These are phyloP conservation scores for Metschnikowia sp. DNA, from an alignment of 805 yeast species.

Conservation along the genomic window DNA sequence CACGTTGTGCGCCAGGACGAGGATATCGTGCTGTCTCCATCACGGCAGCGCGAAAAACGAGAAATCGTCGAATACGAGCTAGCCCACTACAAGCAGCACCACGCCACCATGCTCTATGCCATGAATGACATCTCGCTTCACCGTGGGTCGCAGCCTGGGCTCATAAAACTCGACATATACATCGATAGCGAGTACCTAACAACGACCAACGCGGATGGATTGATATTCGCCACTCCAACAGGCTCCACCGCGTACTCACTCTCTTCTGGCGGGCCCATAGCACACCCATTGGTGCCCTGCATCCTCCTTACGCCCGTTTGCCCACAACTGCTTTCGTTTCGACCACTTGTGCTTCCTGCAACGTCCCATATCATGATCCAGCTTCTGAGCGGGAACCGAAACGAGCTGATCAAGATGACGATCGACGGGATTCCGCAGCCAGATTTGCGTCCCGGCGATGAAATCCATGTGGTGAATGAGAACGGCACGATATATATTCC, in stretches of 20 bases:
- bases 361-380: constrained; percentile 68
- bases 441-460: constrained; percentile 70
- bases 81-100: constrained; percentile 19
- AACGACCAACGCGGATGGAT: constrained; percentile 89
- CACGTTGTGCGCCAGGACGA: constrained; percentile 45
- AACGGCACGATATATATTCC: constrained; percentile 57
- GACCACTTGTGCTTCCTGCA: constrained; percentile 82
- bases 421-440: constrained; percentile 83
- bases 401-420: constrained; percentile 49
- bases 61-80: constrained; percentile 15
- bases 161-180: constrained; percentile 78
- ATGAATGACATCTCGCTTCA: constrained; percentile 91
- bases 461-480: constrained; percentile 67
- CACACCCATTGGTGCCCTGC: constrained; percentile 83
- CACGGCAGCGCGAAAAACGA: constrained; percentile 10
- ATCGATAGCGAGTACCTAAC: constrained; percentile 84
- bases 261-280: constrained; percentile 88
- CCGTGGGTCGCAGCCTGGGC: constrained; percentile 83
- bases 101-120: constrained; percentile 56
- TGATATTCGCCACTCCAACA: constrained; percentile 83
- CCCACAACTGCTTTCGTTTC: constrained; percentile 84
- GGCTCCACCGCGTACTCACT: constrained; percentile 94
- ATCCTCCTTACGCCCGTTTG: constrained; percentile 85
- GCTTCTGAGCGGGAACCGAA: constrained; percentile 49
- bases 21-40: constrained; percentile 4